Evolutionary conservation across 805 yeast species (phyloP).

Genomic region (Vanderwaltozyma polyspora): DNA sequence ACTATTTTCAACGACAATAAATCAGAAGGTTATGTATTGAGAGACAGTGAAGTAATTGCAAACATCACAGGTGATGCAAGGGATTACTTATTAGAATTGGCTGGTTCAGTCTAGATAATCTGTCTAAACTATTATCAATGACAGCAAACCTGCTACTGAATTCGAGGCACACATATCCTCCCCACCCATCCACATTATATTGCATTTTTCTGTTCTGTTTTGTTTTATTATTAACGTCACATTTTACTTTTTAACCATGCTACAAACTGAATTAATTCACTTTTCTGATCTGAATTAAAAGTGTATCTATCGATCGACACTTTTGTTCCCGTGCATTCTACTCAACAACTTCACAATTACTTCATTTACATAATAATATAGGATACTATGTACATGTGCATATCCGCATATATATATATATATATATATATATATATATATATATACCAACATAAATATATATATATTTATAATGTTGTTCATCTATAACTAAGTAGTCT

Average conservation of each 20-base stretch:
- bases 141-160: neutral
- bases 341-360: neutral
- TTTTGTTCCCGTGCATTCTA: neutral
- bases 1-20: constrained; percentile 29
- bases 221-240: too few species aligned
- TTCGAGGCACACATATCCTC: neutral
- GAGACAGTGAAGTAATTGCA: constrained; percentile 29
- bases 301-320: too few species aligned
- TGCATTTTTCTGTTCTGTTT: too few species aligned
- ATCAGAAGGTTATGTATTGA: constrained; percentile 28
- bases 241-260: too few species aligned
- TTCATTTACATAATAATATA: neutral
- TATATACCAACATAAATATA: too few species aligned
- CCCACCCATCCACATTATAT: neutral
- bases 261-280: too few species aligned
- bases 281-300: too few species aligned
- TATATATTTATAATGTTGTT: too few species aligned
- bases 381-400: neutral
- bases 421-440: too few species aligned
- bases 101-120: constrained; percentile 7
- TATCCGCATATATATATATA: too few species aligned
- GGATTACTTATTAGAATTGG: constrained; percentile 20
- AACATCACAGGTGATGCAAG: constrained; percentile 31
- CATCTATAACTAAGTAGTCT: too few species aligned
- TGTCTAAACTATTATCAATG: neutral